Evolutionary conservation across 306 rosid species (phyloP).

Genomic region (Ceratonia siliqua): DNA sequence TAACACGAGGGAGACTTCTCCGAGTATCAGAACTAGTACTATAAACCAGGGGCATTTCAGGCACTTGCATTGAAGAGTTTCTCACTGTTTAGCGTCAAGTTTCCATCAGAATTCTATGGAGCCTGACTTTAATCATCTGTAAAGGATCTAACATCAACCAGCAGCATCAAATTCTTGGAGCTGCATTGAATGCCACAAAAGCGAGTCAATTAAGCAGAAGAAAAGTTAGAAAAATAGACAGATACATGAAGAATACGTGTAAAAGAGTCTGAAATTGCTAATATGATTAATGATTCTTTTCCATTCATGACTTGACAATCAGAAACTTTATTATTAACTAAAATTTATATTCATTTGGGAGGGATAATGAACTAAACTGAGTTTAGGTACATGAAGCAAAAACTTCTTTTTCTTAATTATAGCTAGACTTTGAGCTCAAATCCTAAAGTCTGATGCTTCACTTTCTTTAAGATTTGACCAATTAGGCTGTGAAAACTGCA

Average conservation of each 20-base stretch:
- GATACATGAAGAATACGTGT: neutral
- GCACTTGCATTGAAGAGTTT: slow-evolving; percentile 8
- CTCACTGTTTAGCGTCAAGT: slow-evolving; percentile 20
- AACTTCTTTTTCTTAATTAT: neutral
- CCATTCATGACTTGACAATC: neutral
- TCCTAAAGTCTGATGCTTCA: neutral
- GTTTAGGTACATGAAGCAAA: neutral
- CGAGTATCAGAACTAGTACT: neutral
- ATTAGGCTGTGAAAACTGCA: neutral
- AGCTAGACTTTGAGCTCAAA: slow-evolving; percentile 1
- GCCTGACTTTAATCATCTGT: neutral
- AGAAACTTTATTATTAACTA: neutral
- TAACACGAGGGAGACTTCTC: neutral
- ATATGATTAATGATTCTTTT: neutral
- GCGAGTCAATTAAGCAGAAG: neutral
- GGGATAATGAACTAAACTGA: neutral
- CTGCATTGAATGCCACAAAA: slow-evolving; percentile 43
- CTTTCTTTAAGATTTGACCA: neutral
- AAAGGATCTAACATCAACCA: slow-evolving; percentile 4
- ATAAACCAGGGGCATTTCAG: neutral
- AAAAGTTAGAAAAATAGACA: neutral
- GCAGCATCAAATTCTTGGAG: slow-evolving; percentile 61
- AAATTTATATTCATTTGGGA: neutral
- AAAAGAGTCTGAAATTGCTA: neutral
- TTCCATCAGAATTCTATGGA: neutral